These are phyloP conservation scores for Candida dendrica DNA, from an alignment of 805 yeast genomes.

Conservation along the genomic window DNA sequence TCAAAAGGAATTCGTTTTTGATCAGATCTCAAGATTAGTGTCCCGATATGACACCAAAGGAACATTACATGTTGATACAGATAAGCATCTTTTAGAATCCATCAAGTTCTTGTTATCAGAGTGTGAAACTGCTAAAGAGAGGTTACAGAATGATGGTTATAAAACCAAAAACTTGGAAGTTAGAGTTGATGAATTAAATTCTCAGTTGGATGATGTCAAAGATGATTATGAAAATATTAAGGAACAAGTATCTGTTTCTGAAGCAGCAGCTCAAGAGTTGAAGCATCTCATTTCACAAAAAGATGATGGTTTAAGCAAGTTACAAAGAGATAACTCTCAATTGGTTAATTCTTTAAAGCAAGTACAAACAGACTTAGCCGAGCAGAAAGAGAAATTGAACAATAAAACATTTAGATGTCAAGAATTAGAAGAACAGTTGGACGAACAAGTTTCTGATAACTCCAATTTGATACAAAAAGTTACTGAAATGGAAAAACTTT, in stretches of 20 bases:
- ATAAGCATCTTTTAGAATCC: not conserved
- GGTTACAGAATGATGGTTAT: not conserved
- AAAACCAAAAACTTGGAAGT: slow-evolving; percentile 1
- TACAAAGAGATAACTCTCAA: not conserved
- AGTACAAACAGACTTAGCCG: no score
- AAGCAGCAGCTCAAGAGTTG: no score
- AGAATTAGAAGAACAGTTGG: not conserved
- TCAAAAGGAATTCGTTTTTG: not conserved
- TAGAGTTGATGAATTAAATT: slow-evolving; percentile 2
- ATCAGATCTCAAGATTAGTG: not conserved
- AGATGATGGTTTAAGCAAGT: not conserved
- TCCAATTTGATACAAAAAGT: not conserved
- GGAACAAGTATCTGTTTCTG: not conserved
- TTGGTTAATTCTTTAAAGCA: not conserved
- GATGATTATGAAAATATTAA: not conserved
- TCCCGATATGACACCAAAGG: not conserved
- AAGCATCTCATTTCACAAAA: no score
- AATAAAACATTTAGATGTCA: not conserved
- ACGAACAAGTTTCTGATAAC: not conserved
- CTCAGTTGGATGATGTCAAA: slow-evolving; percentile 2
- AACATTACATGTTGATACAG: not conserved
- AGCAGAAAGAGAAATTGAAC: not conserved
- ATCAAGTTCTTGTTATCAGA: not conserved
- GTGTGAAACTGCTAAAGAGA: not conserved
- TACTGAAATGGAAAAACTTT: not conserved